These are phyloP conservation scores for Glaciozyma antarctica DNA, from an alignment of 768 basidiomycete genomes.

Conservation along the genomic window DNA sequence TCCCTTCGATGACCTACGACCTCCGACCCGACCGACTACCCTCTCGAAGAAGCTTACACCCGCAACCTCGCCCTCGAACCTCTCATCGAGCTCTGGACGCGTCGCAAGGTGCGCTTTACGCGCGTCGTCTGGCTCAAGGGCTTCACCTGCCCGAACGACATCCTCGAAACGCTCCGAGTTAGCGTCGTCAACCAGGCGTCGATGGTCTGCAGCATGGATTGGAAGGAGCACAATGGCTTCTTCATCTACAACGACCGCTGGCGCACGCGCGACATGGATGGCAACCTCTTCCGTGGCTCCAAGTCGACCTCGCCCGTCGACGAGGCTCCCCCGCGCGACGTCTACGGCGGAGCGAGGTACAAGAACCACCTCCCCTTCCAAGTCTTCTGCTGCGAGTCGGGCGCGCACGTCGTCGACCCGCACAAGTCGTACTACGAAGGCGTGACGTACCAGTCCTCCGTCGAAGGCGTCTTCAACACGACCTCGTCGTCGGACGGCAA, in stretches of 20 bases:
- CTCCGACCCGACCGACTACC: slow-evolving; percentile 76
- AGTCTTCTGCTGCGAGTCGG: slow-evolving; percentile 96
- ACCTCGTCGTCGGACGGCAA: slow-evolving; percentile 48
- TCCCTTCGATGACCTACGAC: slow-evolving; percentile 97
- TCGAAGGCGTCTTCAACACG: slow-evolving; percentile 65
- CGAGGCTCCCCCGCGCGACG: slow-evolving; percentile 85
- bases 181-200: slow-evolving; percentile 84
- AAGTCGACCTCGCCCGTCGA: slow-evolving; percentile 84
- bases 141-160: slow-evolving; percentile 97
- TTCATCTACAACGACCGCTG: slow-evolving; percentile 99
- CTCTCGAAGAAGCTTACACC: slow-evolving; percentile 86
- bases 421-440: slow-evolving; percentile 90
- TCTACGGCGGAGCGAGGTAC: slow-evolving; percentile 68
- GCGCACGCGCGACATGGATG: slow-evolving; percentile 95
- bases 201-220: slow-evolving; percentile 99
- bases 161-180: slow-evolving; percentile 87
- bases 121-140: slow-evolving; percentile 97
- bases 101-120: slow-evolving; percentile 69
- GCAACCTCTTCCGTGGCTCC: slow-evolving; percentile 94
- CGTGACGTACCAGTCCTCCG: slow-evolving; percentile 71
- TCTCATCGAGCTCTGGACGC: slow-evolving; percentile 65
- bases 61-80: slow-evolving; percentile 89
- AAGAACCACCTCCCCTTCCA: slow-evolving; percentile 91
- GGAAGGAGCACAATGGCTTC: slow-evolving; percentile 94
- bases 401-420: slow-evolving; percentile 93